These are phyloP conservation scores for Penicillium herquei DNA, from an alignment of 495 filamentous ascomycete genomes.

Conservation along the genomic window DNA sequence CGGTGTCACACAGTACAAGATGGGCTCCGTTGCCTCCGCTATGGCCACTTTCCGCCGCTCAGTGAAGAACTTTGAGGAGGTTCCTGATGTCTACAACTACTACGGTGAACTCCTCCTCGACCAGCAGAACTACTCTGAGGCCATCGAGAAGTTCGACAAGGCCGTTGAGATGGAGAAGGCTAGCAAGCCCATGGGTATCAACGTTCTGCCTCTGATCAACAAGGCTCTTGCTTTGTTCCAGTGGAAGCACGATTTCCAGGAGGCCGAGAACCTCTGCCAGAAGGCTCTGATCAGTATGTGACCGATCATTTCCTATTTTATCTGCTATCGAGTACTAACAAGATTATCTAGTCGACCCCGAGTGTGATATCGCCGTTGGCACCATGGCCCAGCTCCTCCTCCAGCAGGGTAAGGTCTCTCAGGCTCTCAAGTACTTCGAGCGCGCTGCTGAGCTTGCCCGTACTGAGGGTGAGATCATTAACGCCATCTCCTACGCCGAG, in stretches of 20 bases:
- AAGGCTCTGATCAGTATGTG: slow-evolving; percentile 93
- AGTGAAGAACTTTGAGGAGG: slow-evolving; percentile 96
- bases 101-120: slow-evolving; percentile 97
- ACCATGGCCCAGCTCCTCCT: slow-evolving; percentile 99
- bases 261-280: slow-evolving; percentile 94
- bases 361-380: slow-evolving; percentile 97
- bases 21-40: slow-evolving; percentile 95
- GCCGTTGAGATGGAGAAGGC: slow-evolving; percentile 97
- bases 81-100: slow-evolving; percentile 99
- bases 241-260: slow-evolving; percentile 93
- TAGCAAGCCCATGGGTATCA: slow-evolving; percentile 90
- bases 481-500: slow-evolving; percentile 95
- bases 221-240: slow-evolving; percentile 96
- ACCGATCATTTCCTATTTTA: background rate
- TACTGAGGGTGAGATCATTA: slow-evolving; percentile 93
- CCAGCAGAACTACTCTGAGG: slow-evolving; percentile 91
- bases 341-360: slow-evolving; percentile 79
- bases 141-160: slow-evolving; percentile 97
- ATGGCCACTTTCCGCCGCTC: slow-evolving; percentile 98
- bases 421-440: slow-evolving; percentile 96
- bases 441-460: slow-evolving; percentile 91
- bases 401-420: slow-evolving; percentile 94
- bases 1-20: slow-evolving; percentile 99
- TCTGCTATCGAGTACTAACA: background rate
- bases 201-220: slow-evolving; percentile 96